Evolutionary conservation across 345 rosid species (phyloP).

Genomic region (Hibiscus tridactylites): DNA sequence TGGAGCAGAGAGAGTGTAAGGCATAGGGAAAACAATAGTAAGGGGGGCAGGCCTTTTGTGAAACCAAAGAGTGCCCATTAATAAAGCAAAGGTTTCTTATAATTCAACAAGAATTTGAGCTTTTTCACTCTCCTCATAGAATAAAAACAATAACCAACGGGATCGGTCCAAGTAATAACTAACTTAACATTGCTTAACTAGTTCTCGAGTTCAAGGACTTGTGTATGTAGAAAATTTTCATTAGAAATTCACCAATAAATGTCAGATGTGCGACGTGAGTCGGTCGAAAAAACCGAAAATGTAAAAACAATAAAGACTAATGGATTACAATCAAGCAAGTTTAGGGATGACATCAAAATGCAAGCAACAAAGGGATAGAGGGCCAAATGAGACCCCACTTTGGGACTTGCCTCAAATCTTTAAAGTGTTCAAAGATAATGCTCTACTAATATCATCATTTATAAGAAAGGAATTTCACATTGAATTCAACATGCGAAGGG

Average conservation of each 20-base stretch:
- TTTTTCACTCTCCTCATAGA: neutral
- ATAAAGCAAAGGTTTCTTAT: neutral
- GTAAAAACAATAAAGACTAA: too few relatives aligned
- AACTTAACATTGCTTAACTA: too few relatives aligned
- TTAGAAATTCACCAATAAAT: too few relatives aligned
- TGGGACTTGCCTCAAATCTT: neutral
- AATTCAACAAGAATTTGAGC: neutral
- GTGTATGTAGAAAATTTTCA: too few relatives aligned
- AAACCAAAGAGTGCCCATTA: slow-evolving; percentile 5
- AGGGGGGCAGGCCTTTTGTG: neutral
- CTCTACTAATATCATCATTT: too few relatives aligned
- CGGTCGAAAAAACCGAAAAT: too few relatives aligned
- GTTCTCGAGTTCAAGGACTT: rapidly evolving
- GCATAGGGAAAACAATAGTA: neutral
- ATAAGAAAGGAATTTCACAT: too few relatives aligned
- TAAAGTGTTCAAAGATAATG: too few relatives aligned
- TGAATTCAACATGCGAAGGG: too few relatives aligned
- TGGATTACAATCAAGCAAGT: too few relatives aligned
- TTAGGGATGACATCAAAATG: neutral
- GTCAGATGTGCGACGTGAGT: too few relatives aligned
- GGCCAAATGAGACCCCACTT: slow-evolving; percentile 2
- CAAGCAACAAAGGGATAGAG: neutral
- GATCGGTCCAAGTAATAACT: too few relatives aligned
- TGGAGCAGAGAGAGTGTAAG: neutral
- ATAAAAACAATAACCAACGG: neutral